phyloP scores from a whole-genome alignment of 2,329 filamentous ascomycete species.

The Ophiosphaerella korrae region DNA sequence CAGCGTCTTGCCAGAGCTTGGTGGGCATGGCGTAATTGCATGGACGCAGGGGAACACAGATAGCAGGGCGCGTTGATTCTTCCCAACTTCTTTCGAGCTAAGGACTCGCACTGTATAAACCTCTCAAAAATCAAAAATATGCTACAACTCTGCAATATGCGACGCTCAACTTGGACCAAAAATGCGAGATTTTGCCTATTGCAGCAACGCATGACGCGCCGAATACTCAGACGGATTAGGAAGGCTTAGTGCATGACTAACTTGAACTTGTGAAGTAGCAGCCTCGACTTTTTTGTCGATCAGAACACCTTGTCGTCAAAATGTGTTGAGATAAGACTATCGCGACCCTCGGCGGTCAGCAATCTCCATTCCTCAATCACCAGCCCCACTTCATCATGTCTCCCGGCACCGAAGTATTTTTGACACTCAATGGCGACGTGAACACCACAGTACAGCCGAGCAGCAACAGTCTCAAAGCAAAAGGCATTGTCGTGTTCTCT shows the following conservation, averaged over 20 bases:
- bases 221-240: constrained; percentile 10
- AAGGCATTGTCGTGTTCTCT: constrained; percentile 82
- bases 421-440: constrained; percentile 21
- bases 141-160: constrained; percentile 7
- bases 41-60: constrained; percentile 4
- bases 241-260: constrained; percentile 34
- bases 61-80: constrained; percentile 20
- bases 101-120: constrained; percentile 42
- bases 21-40: constrained; percentile 3
- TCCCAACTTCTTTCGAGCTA: constrained; percentile 32
- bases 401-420: constrained; percentile 17
- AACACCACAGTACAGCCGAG: constrained; percentile 24
- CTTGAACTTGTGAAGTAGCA: constrained; percentile 18
- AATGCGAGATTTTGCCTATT: constrained; percentile 38
- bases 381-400: constrained; percentile 22
- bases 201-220: constrained; percentile 14
- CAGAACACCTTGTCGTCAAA: constrained; percentile 26
- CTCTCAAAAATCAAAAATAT: constrained; percentile 22
- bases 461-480: constrained; percentile 32
- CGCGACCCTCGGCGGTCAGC: constrained; percentile 21
- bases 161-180: background rate
- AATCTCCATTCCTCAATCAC: background rate
- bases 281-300: constrained; percentile 10
- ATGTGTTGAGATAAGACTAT: constrained; percentile 25
- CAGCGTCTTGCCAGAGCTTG: background rate